Evolutionary conservation across 2,329 filamentous ascomycete genomes (phyloP), one percentile per base, ranked within the genome.

Genomic region (Chalara sp.): DNA sequence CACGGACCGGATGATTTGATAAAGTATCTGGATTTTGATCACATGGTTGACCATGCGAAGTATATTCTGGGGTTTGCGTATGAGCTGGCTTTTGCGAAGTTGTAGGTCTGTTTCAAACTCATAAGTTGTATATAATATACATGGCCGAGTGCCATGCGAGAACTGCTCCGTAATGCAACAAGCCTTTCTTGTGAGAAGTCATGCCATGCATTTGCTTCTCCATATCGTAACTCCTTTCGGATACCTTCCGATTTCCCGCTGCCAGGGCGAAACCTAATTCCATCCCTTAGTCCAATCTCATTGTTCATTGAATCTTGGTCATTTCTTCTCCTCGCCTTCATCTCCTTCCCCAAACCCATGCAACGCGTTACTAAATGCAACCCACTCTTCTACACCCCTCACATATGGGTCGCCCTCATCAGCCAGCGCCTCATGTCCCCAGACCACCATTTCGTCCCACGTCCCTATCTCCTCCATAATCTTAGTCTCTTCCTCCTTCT

Each of bases 41-140:
- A 95, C 68, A 95, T 95, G 88, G 74, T 91, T 29, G 83, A 95
- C 71, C 89, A 95, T 67, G 88, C 87, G 28, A 84, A 82, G 66
- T 77, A 95, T 76, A 90, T 87, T 1, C 74, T 95, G 31, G 86
- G 84, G 5, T 78, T 93, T 58, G 86, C 83, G 6, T 90, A 90
- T 61, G 89, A 95, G 71, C 76, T 93, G 7, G 48, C 52, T 48
- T 51, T 53, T 37, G 28, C 48, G 28, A 47, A 53, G 37, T 33
- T 50, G 11, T 53, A 50, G 35, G 35, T 13, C 35, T 21, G 21
- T 21, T 3, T 21, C 21, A 21, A 21, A 21, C 21, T 21, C 21
- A 21, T 21, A 21, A 21, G 21, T 21, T 21, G 21, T 21, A 21
- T 21, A 21, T 21, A 21, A 21, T 21, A 21, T 21, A 21, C 21